Evolutionary conservation across 345 rosid genomes (phyloP).

Genomic region (Euphorbia pulcherrima): DNA sequence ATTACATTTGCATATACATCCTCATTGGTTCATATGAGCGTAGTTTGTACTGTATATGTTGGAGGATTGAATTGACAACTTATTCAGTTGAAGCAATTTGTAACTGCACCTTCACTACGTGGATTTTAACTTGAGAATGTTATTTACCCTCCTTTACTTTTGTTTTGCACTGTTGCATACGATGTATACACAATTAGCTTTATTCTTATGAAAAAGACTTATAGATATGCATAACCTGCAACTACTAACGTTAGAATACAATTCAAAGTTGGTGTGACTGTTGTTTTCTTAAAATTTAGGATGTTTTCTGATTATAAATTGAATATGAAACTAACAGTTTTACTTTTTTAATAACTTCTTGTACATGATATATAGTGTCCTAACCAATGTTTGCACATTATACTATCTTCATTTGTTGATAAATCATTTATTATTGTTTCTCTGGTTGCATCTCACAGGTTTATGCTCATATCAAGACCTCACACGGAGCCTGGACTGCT

Average conservation of each 20-base stretch:
- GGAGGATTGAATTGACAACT: slow-evolving; percentile 14
- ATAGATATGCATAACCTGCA: too few relatives aligned
- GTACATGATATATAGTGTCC: neutral
- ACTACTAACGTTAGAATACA: neutral
- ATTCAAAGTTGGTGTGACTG: neutral
- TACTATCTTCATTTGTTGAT: neutral
- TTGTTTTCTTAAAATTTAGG: neutral
- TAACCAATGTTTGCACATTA: too few relatives aligned
- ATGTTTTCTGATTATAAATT: too few relatives aligned
- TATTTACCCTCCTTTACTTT: neutral
- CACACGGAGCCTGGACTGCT: slow-evolving; percentile 75
- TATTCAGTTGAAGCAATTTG: neutral
- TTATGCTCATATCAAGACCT: slow-evolving; percentile 81
- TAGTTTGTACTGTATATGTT: neutral
- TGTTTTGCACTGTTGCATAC: neutral
- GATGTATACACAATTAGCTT: neutral
- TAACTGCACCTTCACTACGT: neutral
- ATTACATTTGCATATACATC: neutral
- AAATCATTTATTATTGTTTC: slow-evolving; percentile 7
- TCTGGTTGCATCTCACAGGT: slow-evolving; percentile 38
- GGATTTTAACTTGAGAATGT: neutral
- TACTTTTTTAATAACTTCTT: neutral
- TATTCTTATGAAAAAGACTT: neutral
- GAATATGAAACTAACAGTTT: too few relatives aligned
- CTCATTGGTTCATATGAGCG: neutral